Evolutionary conservation across 148 eudicot species (phyloP), one percentile per base, ranked within the genome.

Genomic region (Vaccinium darrowii): DNA sequence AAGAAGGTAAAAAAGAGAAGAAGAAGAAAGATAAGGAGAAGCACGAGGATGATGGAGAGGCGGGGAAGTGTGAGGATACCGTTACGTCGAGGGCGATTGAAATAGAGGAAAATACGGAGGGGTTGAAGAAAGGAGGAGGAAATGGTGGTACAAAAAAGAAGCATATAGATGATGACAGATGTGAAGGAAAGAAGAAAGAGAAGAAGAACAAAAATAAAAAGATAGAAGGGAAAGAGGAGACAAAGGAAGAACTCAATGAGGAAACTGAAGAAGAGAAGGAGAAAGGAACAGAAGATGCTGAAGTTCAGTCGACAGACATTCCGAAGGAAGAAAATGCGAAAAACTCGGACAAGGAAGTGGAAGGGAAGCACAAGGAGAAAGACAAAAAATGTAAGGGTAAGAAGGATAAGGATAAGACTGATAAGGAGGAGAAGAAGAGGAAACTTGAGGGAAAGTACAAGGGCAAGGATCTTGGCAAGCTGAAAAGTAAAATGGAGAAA

Each of bases 401-500:
- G 88, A 91, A 90, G 71, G 81, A 91, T 69, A 83, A 86, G 74
- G 86, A 83, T 36, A 90, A 89, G 84, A 88, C 85, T 30, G 89
- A 76, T 71, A 88, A 84, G 82, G 92, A 87, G 19, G 89, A 86
- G 36, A 91, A 92, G 86, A 87, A 87, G 84, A 49, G 21, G 49
- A 76, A 85, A 63, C 8, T 27, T 52, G 57, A 21, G 52, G 89
- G 63, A 62, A 89, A 85, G 82, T 36, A 83, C 82, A 78, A 83
- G 49, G 88, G 85, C 58, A 88, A 89, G 74, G 93, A 92, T 86
- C 89, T 90, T 80, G 92, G 58, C 81, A 95, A 92, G 89, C 82
- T 95, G 58, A 92, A 91, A 85, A 85, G 80, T 83, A 92, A 92
- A 87, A 76, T 92, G 33, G 97, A 93, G 75, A 92, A 92, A 82